Evolutionary conservation across 2,329 filamentous ascomycete species (phyloP).

Genomic region (Neoarthrinium moseri): DNA sequence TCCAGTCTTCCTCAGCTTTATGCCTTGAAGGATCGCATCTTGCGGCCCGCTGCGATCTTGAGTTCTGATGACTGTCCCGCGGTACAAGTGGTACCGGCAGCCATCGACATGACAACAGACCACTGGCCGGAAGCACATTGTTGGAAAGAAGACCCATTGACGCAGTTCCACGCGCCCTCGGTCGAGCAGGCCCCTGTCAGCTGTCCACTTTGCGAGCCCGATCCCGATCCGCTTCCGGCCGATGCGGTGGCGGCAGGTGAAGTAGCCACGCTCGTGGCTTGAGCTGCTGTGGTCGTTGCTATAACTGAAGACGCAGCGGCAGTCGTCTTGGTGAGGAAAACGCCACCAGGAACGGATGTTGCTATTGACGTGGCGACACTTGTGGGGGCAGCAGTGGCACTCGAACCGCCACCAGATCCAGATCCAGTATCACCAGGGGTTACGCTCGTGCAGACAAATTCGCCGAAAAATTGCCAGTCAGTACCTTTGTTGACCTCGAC

Average conservation of each 20-base stretch:
- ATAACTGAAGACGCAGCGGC: constrained; percentile 12
- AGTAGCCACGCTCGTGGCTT: constrained; percentile 18
- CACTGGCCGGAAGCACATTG: constrained; percentile 53
- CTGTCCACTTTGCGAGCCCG: constrained; percentile 17
- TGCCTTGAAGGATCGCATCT: too few species aligned
- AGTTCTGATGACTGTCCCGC: constrained; percentile 40
- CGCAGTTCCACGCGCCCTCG: constrained; percentile 55
- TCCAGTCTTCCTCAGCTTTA: too few species aligned
- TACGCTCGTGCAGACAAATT: constrained; percentile 19
- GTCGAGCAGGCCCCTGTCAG: constrained; percentile 40
- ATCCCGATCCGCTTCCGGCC: constrained; percentile 20
- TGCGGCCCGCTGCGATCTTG: constrained; percentile 9
- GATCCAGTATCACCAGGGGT: constrained; percentile 18
- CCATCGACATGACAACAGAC: constrained; percentile 41
- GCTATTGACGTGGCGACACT: constrained; percentile 16
- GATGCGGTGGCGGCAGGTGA: constrained; percentile 18
- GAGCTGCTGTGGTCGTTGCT: constrained; percentile 15
- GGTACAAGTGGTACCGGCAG: constrained; percentile 45
- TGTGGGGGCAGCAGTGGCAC: constrained; percentile 15
- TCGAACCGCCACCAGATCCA: constrained; percentile 21
- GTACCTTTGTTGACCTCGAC: constrained; percentile 47
- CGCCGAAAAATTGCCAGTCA: constrained; percentile 23
- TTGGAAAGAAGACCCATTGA: constrained; percentile 49
- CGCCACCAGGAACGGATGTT: constrained; percentile 31
- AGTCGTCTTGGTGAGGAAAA: constrained; percentile 35